These are phyloP conservation scores for Excoecaria agallocha DNA, from an alignment of 345 rosid genomes.

Conservation along the genomic window DNA sequence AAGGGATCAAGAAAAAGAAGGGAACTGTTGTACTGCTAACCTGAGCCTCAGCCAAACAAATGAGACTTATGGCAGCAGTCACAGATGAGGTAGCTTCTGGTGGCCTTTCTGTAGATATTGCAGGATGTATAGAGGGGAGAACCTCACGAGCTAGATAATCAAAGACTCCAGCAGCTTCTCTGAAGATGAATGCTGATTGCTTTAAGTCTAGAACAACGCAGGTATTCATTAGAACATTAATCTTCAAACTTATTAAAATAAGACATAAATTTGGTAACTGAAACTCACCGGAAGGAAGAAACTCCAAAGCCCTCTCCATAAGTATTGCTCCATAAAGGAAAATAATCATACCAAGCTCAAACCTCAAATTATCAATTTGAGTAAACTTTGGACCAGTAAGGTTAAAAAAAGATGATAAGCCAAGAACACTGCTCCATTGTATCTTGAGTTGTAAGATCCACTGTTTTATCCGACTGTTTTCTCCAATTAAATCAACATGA, in stretches of 20 bases:
- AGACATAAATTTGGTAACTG: not conserved
- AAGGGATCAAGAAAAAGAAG: not conserved
- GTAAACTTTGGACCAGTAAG: slow-evolving; percentile 52
- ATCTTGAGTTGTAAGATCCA: slow-evolving; percentile 57
- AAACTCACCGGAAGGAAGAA: slow-evolving; percentile 49
- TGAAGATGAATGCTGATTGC: slow-evolving; percentile 55
- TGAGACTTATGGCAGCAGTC: slow-evolving; percentile 50
- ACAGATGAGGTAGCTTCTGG: slow-evolving; percentile 57
- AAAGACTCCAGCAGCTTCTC: slow-evolving; percentile 81
- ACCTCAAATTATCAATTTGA: slow-evolving; percentile 55
- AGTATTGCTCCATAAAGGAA: slow-evolving; percentile 59
- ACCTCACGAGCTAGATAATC: slow-evolving; percentile 53
- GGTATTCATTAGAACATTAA: slow-evolving; percentile 1
- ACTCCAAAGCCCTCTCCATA: slow-evolving; percentile 64
- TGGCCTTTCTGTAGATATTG: slow-evolving; percentile 44
- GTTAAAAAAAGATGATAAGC: slow-evolving; percentile 48
- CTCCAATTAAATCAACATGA: slow-evolving; percentile 39
- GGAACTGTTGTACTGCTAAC: slow-evolving; percentile 26
- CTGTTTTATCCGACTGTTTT: slow-evolving; percentile 28
- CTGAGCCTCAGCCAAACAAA: slow-evolving; percentile 91
- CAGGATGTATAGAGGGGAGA: slow-evolving; percentile 47
- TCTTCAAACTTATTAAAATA: not conserved
- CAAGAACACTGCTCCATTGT: slow-evolving; percentile 65
- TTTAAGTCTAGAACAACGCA: slow-evolving; percentile 42
- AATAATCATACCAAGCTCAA: slow-evolving; percentile 64